phyloP scores from a whole-genome alignment of 192 early-diverging fungal genomes.

The Linnemannia zychae region DNA sequence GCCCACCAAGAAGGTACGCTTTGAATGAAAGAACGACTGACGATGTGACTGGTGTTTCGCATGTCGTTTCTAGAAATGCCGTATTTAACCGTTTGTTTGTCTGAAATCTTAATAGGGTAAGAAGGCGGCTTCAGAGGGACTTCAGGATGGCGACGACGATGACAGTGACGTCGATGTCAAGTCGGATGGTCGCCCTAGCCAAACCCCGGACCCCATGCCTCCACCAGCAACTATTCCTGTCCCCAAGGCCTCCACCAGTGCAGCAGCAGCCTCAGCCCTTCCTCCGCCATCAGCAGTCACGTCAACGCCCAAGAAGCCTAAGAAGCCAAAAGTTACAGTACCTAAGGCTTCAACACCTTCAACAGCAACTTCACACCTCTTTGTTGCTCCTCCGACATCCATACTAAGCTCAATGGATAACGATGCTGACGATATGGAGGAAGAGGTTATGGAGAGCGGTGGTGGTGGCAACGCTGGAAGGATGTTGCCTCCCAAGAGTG shows the following conservation, averaged over 20 bases:
- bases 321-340: conserved; percentile 32
- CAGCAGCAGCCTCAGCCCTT: neutral
- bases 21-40: neutral
- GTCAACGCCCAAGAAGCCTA: conserved; percentile 44
- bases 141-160: conserved; percentile 43
- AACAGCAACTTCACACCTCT: neutral
- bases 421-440: conserved; percentile 47
- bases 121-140: conserved; percentile 39
- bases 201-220: conserved; percentile 51
- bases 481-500: conserved; percentile 40
- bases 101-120: conserved; percentile 20
- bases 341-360: conserved; percentile 13
- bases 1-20: conserved; percentile 45
- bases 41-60: neutral
- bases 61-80: neutral
- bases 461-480: conserved; percentile 32
- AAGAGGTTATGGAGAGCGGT: conserved; percentile 54
- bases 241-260: conserved; percentile 4
- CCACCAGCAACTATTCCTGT: conserved; percentile 43
- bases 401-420: conserved; percentile 41
- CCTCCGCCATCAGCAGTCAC: neutral
- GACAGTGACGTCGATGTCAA: conserved; percentile 41
- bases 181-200: conserved; percentile 19
- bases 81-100: neutral
- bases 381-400: conserved; percentile 40